Percentiles rank a stretch among this genome's conserved stretches.
These are phyloP conservation scores for Erigeron canadensis DNA, from an alignment of 129 eudicot species.

Conservation along the genomic window DNA sequence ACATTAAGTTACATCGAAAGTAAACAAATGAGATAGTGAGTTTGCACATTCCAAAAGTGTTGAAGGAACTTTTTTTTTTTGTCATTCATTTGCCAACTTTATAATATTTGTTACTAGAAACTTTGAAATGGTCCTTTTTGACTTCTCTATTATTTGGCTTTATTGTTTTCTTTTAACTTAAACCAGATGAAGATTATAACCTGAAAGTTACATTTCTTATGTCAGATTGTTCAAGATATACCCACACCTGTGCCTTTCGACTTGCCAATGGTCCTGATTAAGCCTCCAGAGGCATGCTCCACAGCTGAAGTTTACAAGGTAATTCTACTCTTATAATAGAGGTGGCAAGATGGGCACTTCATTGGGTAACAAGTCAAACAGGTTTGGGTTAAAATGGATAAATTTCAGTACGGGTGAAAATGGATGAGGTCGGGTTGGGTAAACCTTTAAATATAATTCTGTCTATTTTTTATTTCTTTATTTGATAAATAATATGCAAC, in stretches of 20 bases:
- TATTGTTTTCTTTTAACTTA: not conserved
- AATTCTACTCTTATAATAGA: slow-evolving; percentile 2
- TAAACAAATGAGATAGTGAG: not conserved
- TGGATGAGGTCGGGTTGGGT: not conserved
- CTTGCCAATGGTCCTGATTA: slow-evolving; percentile 91
- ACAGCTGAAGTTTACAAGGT: slow-evolving; percentile 99
- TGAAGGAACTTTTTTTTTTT: not conserved
- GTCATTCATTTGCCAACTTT: not conserved
- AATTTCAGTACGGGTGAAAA: not conserved
- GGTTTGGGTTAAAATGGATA: not conserved
- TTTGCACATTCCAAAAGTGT: not conserved
- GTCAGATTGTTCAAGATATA: slow-evolving; percentile 76
- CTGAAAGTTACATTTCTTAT: slow-evolving; percentile 4
- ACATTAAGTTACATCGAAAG: not conserved
- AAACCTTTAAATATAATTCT: not conserved
- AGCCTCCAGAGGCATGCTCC: slow-evolving; percentile 94
- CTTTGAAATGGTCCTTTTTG: not conserved
- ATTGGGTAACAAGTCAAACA: not conserved
- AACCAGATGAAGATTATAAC: not conserved
- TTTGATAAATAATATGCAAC: too few species aligned
- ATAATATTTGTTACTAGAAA: not conserved
- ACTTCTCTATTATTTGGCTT: not conserved
- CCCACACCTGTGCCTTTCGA: slow-evolving; percentile 61
- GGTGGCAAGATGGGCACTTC: slow-evolving; percentile 1
- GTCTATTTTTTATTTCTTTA: too few species aligned